Conservation (phyloP, 2,329 filamentous ascomycete species). For the Paracoccidioides brasiliensis region DNA sequence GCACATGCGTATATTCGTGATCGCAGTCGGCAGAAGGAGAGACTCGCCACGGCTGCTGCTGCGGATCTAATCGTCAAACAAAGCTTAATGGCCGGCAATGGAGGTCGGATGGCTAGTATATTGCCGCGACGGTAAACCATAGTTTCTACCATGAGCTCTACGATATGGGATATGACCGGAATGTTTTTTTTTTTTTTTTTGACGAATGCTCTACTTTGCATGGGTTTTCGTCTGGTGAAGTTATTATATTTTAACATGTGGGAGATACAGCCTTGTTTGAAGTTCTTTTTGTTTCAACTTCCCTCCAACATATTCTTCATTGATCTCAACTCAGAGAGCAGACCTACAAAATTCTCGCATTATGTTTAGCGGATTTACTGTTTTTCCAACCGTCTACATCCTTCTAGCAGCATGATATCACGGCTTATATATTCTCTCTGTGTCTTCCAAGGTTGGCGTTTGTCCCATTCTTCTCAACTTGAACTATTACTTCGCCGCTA, state of each 20-base stretch:
- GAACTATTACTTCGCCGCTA: no score
- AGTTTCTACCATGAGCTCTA: not conserved
- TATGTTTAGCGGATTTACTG: no score
- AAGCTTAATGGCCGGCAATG: conserved; percentile 55
- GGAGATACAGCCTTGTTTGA: not conserved
- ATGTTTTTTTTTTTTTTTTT: not conserved
- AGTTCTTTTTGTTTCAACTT: no score
- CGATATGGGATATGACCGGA: not conserved
- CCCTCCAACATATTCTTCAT: not conserved
- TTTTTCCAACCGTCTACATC: no score
- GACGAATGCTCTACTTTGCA: not conserved
- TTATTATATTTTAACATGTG: not conserved
- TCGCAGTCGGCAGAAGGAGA: conserved; percentile 82
- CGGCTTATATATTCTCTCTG: no score
- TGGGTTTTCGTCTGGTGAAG: not conserved
- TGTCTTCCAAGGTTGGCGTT: no score
- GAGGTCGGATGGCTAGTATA: conserved; percentile 39
- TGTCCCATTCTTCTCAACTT: no score
- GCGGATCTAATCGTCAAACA: conserved; percentile 91
- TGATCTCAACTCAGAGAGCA: no score
- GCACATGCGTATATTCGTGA: conserved; percentile 79
- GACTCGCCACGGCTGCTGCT: conserved; percentile 76
- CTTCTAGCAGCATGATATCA: no score
- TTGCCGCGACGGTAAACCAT: conserved; percentile 21
- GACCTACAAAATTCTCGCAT: no score